Base-by-base conservation (phyloP, 2,329 filamentous ascomycete genomes). In the Lecanosticta acicola region DNA sequence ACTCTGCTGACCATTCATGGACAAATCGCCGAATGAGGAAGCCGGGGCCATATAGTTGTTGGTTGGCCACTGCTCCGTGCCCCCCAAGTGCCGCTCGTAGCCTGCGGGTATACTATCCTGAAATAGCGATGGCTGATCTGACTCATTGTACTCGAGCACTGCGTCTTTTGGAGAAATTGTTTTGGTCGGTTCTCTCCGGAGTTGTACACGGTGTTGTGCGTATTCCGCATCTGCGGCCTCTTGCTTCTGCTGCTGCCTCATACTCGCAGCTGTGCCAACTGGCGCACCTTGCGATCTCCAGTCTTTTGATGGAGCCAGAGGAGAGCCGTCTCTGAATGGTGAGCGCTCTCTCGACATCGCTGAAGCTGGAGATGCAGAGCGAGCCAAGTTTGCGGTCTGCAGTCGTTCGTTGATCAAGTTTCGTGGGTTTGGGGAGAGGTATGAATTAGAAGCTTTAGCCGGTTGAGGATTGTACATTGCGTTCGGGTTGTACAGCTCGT, bases 121-220 rank as follows among this genome's bases (percentile, higher is more conserved):
- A 62, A 95, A 94, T 16, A 95, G 70, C 10, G 87, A 81, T 58
- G 85, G 80, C 14, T 84, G 81, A 2, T 90, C 85, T 32, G 93
- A 87, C 14, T 53, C 49, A 50, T 84, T 79, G 63, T 90, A 95
- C 49, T 96, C 90, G 40, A 96, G 70, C 49, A 94, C 70, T 1
- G 90, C 87, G 60, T 97, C 91, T 69, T 94, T 94, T 18, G 91
- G 93, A 1, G 91, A 97, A 38, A 98, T 95, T 0, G 91, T 95
- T 67, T 87, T 87, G 1, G 80, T 76, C 35, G 70, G 59, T 49
- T 75, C 64, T 45, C 63, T 51, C 40, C 54, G 54, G 20, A 66
- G 54, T 34, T 51, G 45, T 9, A 61, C 58, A 18, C 55, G 57
- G 35, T 66, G 63, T 35, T 57, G 57, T 36, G 56, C 60, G 39